Evolutionary conservation across 2,329 filamentous ascomycete species (phyloP).

Genomic region (Gnomoniopsis smithogilvyi): DNA sequence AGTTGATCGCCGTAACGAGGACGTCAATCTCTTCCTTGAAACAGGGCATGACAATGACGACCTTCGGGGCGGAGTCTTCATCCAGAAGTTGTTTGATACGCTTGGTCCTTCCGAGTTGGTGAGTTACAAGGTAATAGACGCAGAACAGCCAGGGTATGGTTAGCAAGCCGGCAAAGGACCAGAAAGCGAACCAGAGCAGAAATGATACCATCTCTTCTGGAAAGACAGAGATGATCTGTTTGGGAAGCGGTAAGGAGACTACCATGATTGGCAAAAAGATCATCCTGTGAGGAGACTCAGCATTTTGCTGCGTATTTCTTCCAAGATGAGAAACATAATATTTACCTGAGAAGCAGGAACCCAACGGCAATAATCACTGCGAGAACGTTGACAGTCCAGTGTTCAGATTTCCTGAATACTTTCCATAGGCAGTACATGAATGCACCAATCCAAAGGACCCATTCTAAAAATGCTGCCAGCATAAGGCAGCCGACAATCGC

Average conservation of each 20-base stretch:
- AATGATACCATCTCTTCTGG: constrained; percentile 64
- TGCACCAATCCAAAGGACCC: constrained; percentile 91
- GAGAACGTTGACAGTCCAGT: constrained; percentile 76
- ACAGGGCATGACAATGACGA: constrained; percentile 94
- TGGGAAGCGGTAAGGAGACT: constrained; percentile 82
- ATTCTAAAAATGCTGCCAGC: constrained; percentile 82
- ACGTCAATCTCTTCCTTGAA: constrained; percentile 89
- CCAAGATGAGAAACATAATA: neutral
- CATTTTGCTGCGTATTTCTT: neutral
- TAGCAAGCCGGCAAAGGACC: constrained; percentile 81
- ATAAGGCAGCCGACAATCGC: constrained; percentile 77
- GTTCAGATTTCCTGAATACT: constrained; percentile 84
- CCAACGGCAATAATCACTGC: constrained; percentile 70
- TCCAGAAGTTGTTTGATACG: constrained; percentile 82
- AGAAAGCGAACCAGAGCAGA: constrained; percentile 95
- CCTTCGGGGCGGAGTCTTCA: constrained; percentile 83
- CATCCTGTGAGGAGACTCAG: constrained; percentile 44
- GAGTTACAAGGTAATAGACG: constrained; percentile 85
- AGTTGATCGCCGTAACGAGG: constrained; percentile 82
- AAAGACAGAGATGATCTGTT: constrained; percentile 68
- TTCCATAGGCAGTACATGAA: constrained; percentile 90
- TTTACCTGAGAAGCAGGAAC: constrained; percentile 74
- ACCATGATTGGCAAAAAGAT: constrained; percentile 94
- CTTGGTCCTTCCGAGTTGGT: constrained; percentile 77
- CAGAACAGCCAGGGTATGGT: constrained; percentile 91